These are phyloP conservation scores for Trichoderma sp. DNA, from an alignment of 2,329 filamentous ascomycete species.

Conservation along the genomic window DNA sequence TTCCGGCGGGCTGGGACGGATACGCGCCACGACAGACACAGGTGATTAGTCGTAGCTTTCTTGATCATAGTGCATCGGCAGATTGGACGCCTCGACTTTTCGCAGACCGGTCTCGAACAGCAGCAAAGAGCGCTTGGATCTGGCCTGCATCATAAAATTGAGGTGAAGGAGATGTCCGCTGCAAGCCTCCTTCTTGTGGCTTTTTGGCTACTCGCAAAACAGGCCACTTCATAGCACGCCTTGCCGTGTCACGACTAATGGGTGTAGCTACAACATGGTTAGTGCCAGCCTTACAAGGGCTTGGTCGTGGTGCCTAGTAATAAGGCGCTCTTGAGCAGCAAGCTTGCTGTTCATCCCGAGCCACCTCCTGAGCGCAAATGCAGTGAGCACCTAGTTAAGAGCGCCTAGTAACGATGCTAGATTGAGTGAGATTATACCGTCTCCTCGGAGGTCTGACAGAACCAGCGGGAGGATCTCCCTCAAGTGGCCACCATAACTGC, in stretches of 20 bases:
- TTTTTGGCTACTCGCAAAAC: neutral
- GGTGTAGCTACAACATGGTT: neutral
- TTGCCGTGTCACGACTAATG: neutral
- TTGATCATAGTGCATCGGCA: neutral
- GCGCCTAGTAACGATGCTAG: neutral
- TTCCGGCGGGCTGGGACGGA: conserved; percentile 12
- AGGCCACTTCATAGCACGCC: neutral
- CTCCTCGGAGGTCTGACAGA: neutral
- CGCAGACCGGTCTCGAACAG: conserved; percentile 10
- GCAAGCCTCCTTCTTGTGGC: neutral
- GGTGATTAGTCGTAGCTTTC: neutral
- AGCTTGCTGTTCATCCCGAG: neutral
- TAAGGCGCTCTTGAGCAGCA: neutral
- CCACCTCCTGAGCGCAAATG: neutral
- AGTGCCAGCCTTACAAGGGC: conserved; percentile 10
- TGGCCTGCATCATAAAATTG: neutral
- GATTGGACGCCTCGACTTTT: neutral
- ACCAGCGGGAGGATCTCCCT: neutral
- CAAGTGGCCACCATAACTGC: neutral
- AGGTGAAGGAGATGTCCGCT: neutral
- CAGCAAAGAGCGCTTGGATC: neutral
- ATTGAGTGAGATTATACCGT: neutral
- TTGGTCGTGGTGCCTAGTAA: neutral
- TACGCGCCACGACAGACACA: neutral
- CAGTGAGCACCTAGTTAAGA: neutral